phyloP scores from a whole-genome alignment of 2,329 filamentous ascomycete genomes.

The Teratosphaeria viscida region DNA sequence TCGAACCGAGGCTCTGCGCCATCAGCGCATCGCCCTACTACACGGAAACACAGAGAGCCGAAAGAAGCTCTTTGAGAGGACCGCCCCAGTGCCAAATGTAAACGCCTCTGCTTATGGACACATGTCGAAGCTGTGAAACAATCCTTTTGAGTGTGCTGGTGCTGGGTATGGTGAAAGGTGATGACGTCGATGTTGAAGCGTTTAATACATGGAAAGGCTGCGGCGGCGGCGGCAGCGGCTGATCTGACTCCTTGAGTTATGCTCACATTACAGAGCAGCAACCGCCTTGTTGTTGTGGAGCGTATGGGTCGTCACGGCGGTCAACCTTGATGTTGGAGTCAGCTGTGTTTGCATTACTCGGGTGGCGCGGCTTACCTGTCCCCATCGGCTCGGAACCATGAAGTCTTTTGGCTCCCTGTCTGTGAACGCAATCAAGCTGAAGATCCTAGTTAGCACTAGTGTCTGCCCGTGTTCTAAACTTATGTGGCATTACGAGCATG shows the following conservation, averaged over 20 bases:
- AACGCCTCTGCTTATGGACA: conserved; percentile 8
- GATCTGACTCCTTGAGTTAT: not conserved
- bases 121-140: not conserved
- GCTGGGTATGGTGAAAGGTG: not conserved
- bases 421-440: conserved; percentile 93
- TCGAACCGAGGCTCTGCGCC: not conserved
- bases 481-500: not conserved
- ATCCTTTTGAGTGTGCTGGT: not conserved
- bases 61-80: not conserved
- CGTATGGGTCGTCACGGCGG: conserved; percentile 81
- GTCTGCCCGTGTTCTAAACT: not conserved
- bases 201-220: not conserved
- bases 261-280: conserved; percentile 91
- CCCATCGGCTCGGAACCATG: conserved; percentile 98
- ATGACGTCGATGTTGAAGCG: not conserved
- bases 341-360: not conserved
- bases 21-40: not conserved
- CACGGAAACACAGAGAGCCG: not conserved
- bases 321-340: not conserved
- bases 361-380: conserved; percentile 44
- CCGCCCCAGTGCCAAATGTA: not conserved
- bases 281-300: conserved; percentile 81
- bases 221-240: not conserved
- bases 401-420: conserved; percentile 91
- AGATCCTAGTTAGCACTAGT: conserved; percentile 5